Percentiles rank a stretch among this genome's conserved stretches.
phyloP scores from a whole-genome alignment of 768 basidiomycete genomes.

The Leucosporidium scottii region DNA sequence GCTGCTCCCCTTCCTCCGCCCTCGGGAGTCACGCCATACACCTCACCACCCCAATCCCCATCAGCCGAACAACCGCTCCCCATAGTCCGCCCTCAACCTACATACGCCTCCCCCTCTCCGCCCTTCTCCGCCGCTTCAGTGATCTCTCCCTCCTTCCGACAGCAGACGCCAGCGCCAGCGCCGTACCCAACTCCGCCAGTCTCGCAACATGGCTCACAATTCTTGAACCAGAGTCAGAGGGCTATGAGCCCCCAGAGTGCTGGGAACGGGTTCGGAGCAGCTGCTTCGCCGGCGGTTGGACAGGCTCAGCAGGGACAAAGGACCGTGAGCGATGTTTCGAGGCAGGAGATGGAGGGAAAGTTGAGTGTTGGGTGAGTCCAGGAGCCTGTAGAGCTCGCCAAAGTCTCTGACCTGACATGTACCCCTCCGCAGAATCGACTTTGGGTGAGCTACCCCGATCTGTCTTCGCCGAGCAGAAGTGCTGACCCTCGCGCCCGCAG shows the following conservation, averaged over 20 bases:
- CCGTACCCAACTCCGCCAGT: not conserved
- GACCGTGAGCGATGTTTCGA: no score
- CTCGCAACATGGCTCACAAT: not conserved
- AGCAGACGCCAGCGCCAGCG: not conserved
- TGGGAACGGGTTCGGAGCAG: no score
- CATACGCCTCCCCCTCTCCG: not conserved
- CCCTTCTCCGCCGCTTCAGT: no score
- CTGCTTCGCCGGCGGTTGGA: no score
- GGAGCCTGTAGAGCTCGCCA: no score
- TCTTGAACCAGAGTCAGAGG: no score
- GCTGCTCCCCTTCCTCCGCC: no score
- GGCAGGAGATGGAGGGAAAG: not conserved
- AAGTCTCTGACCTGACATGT: not conserved
- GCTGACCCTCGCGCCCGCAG: constrained; percentile 1
- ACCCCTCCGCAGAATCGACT: not conserved
- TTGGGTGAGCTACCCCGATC: not conserved
- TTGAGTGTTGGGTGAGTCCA: not conserved
- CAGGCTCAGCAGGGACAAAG: no score
- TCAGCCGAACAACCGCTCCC: not conserved
- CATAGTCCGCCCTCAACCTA: not conserved
- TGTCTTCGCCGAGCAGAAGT: not conserved
- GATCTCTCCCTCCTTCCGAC: not conserved
- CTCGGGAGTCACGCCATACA: no score
- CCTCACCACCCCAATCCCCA: no score
- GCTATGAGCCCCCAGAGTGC: no score